Conservation (phyloP, 495 filamentous ascomycete genomes). For the Chlorociboria aeruginascens region DNA sequence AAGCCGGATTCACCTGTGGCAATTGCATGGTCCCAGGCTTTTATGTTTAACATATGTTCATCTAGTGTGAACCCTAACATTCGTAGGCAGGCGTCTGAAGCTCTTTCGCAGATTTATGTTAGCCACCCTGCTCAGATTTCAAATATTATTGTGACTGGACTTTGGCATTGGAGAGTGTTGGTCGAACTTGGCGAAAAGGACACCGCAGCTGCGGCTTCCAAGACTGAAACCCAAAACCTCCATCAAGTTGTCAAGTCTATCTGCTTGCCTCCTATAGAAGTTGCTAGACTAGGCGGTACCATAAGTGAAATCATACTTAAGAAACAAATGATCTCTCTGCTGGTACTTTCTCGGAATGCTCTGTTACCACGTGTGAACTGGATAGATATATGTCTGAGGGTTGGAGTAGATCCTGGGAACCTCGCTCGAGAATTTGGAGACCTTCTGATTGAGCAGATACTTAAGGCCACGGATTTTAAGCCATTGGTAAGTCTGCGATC, state of each 20-base stretch:
- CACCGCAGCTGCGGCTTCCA: constrained; percentile 54
- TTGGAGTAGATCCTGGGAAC: constrained; percentile 68
- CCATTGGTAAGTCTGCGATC: constrained; percentile 29
- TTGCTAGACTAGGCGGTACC: constrained; percentile 24
- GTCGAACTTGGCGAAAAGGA: constrained; percentile 63
- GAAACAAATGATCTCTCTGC: constrained; percentile 54
- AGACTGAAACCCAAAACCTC: constrained; percentile 46
- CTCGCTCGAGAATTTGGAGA: constrained; percentile 47
- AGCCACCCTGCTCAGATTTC: constrained; percentile 41
- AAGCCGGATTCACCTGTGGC: constrained; percentile 23
- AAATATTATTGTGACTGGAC: constrained; percentile 46
- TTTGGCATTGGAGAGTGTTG: constrained; percentile 74
- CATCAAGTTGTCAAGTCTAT: constrained; percentile 60
- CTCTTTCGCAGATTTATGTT: constrained; percentile 48
- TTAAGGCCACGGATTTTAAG: constrained; percentile 31
- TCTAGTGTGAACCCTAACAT: constrained; percentile 40
- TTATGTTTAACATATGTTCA: constrained; percentile 66
- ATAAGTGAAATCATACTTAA: constrained; percentile 35
- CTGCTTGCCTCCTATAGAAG: constrained; percentile 38
- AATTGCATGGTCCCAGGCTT: constrained; percentile 64
- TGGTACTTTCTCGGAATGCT: constrained; percentile 67
- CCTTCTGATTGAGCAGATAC: constrained; percentile 33
- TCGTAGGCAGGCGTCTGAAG: constrained; percentile 43
- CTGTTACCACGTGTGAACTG: constrained; percentile 68
- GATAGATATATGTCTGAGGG: constrained; percentile 75